Evolutionary conservation across 163 green algal species (phyloP).

Genomic region (Chlorella variabilis): DNA sequence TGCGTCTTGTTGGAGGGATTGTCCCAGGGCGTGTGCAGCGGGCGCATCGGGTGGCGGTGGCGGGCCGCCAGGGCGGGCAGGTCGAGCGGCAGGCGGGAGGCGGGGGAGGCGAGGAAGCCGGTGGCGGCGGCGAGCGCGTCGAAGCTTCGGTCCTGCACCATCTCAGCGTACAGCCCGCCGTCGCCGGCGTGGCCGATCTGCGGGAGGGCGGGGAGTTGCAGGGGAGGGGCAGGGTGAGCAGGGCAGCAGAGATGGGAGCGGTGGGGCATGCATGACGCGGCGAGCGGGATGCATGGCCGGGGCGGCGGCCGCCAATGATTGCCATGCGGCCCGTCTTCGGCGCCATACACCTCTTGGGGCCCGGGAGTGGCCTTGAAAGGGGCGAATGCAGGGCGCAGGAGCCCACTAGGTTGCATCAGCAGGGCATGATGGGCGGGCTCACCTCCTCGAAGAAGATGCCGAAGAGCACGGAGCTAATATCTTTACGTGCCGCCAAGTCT

Average conservation of each 20-base stretch:
- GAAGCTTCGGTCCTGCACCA: conserved; percentile 64
- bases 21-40: conserved; percentile 7
- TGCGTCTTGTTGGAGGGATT: neutral
- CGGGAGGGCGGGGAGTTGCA: neutral
- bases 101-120: conserved; percentile 11
- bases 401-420: neutral
- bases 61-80: conserved; percentile 8
- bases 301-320: neutral
- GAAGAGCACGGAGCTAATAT: conserved; percentile 42
- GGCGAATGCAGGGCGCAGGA: neutral
- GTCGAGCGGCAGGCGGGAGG: conserved; percentile 3
- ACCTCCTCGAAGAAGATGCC: conserved; percentile 64
- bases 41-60: conserved; percentile 15
- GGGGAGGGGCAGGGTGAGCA: neutral
- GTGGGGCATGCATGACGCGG: neutral
- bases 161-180: conserved; percentile 64
- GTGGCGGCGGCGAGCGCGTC: conserved; percentile 47
- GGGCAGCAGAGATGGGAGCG: neutral
- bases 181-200: conserved; percentile 58
- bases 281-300: neutral
- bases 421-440: neutral
- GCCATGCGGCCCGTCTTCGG: no score
- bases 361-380: no score
- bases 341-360: no score
- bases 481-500: conserved; percentile 7